Conservation (phyloP, 2,329 filamentous ascomycete genomes). For the Aspergillus versicolor region DNA sequence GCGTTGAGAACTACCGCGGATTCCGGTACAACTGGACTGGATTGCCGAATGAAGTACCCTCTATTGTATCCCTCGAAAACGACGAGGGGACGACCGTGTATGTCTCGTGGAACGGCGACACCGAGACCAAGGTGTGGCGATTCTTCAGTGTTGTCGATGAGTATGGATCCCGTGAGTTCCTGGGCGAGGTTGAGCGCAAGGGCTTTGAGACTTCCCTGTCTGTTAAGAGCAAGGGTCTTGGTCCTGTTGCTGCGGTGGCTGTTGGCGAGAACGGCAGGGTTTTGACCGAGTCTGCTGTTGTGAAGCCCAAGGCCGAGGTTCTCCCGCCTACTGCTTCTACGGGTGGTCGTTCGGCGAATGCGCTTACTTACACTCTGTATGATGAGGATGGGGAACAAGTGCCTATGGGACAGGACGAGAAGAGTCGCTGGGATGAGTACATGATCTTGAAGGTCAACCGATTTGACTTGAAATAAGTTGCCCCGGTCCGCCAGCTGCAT, state of each 20-base stretch:
- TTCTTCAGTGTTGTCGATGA: constrained; percentile 9
- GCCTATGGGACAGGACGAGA: background rate
- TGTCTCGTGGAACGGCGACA: constrained; percentile 56
- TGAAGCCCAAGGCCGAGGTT: constrained; percentile 22
- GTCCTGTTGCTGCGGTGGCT: constrained; percentile 43
- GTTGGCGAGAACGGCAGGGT: constrained; percentile 26
- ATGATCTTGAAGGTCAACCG: constrained; percentile 17
- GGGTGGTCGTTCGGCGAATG: background rate
- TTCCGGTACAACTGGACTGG: constrained; percentile 41
- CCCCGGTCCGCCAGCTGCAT: background rate
- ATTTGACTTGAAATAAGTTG: constrained; percentile 9
- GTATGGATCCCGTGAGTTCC: constrained; percentile 9
- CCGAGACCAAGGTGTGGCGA: constrained; percentile 44
- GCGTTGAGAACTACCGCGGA: constrained; percentile 37
- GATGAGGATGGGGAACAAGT: constrained; percentile 8
- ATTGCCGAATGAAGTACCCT: constrained; percentile 29
- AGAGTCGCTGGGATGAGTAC: constrained; percentile 12
- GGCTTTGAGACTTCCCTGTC: constrained; percentile 31
- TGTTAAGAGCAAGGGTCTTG: constrained; percentile 25
- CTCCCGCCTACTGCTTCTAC: constrained; percentile 13
- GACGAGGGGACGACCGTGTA: constrained; percentile 40
- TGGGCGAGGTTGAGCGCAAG: constrained; percentile 7
- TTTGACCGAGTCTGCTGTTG: constrained; percentile 21
- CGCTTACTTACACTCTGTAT: background rate
- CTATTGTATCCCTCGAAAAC: constrained; percentile 33